phyloP scores from a whole-genome alignment of 768 basidiomycete species.

The Suillus subaureus region DNA sequence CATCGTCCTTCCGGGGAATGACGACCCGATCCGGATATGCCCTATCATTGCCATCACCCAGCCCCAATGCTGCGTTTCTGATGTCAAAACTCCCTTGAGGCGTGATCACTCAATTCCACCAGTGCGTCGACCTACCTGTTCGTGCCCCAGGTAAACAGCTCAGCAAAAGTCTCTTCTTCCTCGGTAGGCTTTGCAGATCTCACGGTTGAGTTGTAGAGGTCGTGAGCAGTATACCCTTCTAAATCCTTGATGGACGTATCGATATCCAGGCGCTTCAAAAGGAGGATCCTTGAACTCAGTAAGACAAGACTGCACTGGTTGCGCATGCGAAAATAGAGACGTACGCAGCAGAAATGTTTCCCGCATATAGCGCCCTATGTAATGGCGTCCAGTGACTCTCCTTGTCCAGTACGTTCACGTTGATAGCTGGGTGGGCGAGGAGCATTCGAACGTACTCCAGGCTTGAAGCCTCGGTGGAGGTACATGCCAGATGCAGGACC shows the following conservation, averaged over 20 bases:
- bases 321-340: slow-evolving; percentile 27
- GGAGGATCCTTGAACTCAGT: slow-evolving; percentile 55
- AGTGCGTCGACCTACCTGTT: slow-evolving; percentile 55
- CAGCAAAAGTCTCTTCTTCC: slow-evolving; percentile 41
- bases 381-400: slow-evolving; percentile 93
- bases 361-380: slow-evolving; percentile 82
- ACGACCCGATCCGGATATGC: slow-evolving; percentile 75
- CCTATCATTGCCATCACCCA: slow-evolving; percentile 80
- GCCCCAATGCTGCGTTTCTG: slow-evolving; percentile 88
- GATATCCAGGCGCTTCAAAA: slow-evolving; percentile 74
- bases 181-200: slow-evolving; percentile 64
- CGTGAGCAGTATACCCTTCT: slow-evolving; percentile 91
- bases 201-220: slow-evolving; percentile 90
- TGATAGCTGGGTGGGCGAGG: slow-evolving; percentile 72
- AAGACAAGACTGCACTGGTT: slow-evolving; percentile 9
- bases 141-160: slow-evolving; percentile 86
- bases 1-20: slow-evolving; percentile 35
- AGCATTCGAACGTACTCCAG: slow-evolving; percentile 79
- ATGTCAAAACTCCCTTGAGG: neutral
- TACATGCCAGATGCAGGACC: slow-evolving; percentile 80
- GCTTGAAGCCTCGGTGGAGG: slow-evolving; percentile 57
- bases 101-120: neutral
- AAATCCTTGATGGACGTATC: slow-evolving; percentile 75
- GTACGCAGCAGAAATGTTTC: slow-evolving; percentile 72
- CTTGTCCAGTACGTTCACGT: slow-evolving; percentile 76